A percentile compares a stretch with the other conserved stretches of the same genome.
Conservation (phyloP, 2,329 filamentous ascomycete genomes). For the Waltergamsia citrina region DNA sequence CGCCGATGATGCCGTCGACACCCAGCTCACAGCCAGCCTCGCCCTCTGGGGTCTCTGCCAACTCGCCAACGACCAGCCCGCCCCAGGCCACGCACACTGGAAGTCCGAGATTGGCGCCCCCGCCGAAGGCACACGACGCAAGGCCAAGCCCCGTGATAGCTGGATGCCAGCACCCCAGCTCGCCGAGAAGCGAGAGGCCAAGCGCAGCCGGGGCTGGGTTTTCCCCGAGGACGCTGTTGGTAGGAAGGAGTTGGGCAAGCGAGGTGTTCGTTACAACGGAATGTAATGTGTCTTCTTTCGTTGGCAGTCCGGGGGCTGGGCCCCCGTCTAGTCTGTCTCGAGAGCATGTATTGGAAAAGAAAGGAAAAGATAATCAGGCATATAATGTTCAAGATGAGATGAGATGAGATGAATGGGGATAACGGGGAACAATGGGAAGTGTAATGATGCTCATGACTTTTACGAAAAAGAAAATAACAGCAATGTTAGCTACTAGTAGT, state of each 20-base stretch:
- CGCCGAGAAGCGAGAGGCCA: conserved; percentile 68
- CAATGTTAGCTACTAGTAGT: no score
- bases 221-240: conserved; percentile 65
- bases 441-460: no score
- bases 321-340: neutral
- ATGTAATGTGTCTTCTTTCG: conserved; percentile 4
- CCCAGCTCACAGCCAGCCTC: conserved; percentile 57
- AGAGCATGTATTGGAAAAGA: neutral
- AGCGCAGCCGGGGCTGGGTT: conserved; percentile 65
- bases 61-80: conserved; percentile 48
- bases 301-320: no score
- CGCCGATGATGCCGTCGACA: conserved; percentile 17
- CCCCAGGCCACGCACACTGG: conserved; percentile 50
- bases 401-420: neutral
- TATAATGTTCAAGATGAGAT: neutral
- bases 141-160: conserved; percentile 57
- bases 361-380: neutral
- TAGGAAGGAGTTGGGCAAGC: conserved; percentile 61
- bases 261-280: conserved; percentile 47
- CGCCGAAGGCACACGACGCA: conserved; percentile 61
- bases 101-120: conserved; percentile 65
- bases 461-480: neutral
- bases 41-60: conserved; percentile 73
- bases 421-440: no score
- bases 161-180: conserved; percentile 70